Evolutionary conservation across 177 flowering plant species (phyloP).

Genomic region (Vitis hybrid): DNA sequence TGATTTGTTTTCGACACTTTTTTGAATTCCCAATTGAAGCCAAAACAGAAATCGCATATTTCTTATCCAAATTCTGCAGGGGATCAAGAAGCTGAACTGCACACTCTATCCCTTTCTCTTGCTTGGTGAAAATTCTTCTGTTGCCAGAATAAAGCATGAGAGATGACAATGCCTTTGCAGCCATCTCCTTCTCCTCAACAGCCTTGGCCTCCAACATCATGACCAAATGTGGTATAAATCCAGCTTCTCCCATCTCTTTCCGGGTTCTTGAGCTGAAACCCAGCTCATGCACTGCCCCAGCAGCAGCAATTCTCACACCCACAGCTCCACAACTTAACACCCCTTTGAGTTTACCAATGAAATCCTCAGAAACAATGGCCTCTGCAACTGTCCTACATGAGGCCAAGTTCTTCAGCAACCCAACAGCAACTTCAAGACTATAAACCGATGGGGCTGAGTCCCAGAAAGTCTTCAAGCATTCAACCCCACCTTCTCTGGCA

Average conservation of each 20-base stretch:
- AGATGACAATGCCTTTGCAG: background rate
- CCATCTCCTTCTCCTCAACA: background rate
- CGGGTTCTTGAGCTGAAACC: background rate
- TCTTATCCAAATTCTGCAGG: background rate
- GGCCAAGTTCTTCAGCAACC: slow-evolving; percentile 49
- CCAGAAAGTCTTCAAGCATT: slow-evolving; percentile 71
- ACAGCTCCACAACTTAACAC: slow-evolving; percentile 12
- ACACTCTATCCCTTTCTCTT: background rate
- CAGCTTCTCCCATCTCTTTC: slow-evolving; percentile 1
- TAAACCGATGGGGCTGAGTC: slow-evolving; percentile 43
- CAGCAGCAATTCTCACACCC: slow-evolving; percentile 3
- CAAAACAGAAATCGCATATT: background rate
- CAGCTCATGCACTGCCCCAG: background rate
- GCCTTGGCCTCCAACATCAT: background rate
- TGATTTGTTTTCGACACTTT: background rate
- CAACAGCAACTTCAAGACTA: slow-evolving; percentile 62
- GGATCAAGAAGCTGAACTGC: slow-evolving; percentile 4
- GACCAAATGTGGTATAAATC: background rate
- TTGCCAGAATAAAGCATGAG: background rate
- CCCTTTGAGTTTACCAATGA: slow-evolving; percentile 38
- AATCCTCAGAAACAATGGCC: slow-evolving; percentile 54
- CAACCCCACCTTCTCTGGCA: slow-evolving; percentile 67
- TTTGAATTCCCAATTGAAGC: background rate
- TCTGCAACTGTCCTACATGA: slow-evolving; percentile 49
- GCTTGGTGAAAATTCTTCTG: background rate